These are phyloP conservation scores for Limnanthes douglasii DNA, from an alignment of 345 rosid genomes.

Conservation along the genomic window DNA sequence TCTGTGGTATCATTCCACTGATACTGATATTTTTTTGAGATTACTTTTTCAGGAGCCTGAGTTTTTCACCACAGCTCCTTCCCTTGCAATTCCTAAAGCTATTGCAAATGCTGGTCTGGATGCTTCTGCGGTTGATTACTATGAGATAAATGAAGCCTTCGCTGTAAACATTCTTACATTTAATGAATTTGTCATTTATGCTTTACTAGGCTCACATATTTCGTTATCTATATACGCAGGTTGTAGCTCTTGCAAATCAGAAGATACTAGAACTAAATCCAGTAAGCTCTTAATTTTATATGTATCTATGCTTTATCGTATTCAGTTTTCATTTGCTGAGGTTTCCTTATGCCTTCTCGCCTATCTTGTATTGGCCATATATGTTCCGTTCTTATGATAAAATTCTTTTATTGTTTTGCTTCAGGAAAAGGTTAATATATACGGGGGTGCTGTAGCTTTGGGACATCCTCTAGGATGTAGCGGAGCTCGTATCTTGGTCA, in stretches of 20 bases:
- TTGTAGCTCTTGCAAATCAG: slow-evolving; percentile 86
- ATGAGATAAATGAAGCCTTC: slow-evolving; percentile 97
- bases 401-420: slow-evolving; percentile 7
- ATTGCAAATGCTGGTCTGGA: slow-evolving; percentile 62
- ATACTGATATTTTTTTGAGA: slow-evolving; percentile 11
- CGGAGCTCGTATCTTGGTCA: slow-evolving; percentile 87
- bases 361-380: not conserved
- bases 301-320: not conserved
- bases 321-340: not conserved
- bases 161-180: slow-evolving; percentile 31
- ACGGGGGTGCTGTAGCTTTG: slow-evolving; percentile 93
- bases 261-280: slow-evolving; percentile 66
- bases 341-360: not conserved
- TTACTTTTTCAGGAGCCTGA: slow-evolving; percentile 65
- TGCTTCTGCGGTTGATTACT: slow-evolving; percentile 77
- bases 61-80: slow-evolving; percentile 88
- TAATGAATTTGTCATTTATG: not conserved
- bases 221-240: slow-evolving; percentile 23
- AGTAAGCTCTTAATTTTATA: slow-evolving; percentile 27
- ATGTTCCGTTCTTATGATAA: not conserved
- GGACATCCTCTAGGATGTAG: slow-evolving; percentile 99
- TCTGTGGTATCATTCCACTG: slow-evolving; percentile 4
- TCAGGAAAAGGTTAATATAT: slow-evolving; percentile 80
- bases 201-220: slow-evolving; percentile 2
- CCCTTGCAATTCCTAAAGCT: slow-evolving; percentile 95